Evolutionary conservation across 2,329 filamentous ascomycete species (phyloP), one percentile per base, ranked within the genome.

Genomic region (Talaromyces sp.): DNA sequence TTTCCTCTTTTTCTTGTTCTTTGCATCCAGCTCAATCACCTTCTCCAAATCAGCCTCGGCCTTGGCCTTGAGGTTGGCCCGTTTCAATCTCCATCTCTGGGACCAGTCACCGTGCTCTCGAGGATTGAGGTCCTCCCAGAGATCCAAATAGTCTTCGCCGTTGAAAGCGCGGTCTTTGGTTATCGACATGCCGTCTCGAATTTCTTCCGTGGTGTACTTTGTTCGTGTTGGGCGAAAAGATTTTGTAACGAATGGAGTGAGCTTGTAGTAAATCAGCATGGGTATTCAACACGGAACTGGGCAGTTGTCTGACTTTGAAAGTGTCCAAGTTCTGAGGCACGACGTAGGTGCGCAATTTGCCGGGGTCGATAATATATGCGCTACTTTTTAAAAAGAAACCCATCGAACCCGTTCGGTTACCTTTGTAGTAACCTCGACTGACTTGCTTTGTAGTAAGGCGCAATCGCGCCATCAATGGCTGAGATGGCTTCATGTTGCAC

Each of bases 401-500:
- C 87, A 96, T 92, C 46, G 90, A 87, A 1, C 95, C 95, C 0
- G 92, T 89, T 54, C 93, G 84, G 71, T 90, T 97, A 74, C 95
- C 95, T 83, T 98, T 98, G 86, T 99, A 99, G 86, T 88, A 99
- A 69, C 93, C 93, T 74, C 92, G 91, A 76, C 89, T 90, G 75
- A 93, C 88, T 78, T 95, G 88, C 80, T 99, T 99, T 69, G 93
- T 96, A 12, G 91, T 97, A 72, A 99, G 85, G 73, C 93, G 92
- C 77, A 92, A 84, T 63, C 85, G 84, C 74, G 86, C 82, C 69
- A 84, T 83, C 71, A 96, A 87, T 37, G 76, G 72, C 61, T 74
- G 69, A 42, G 79, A 76, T 39, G 79, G 76, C 67, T 77, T 79
- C 65, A 80, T 64, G 72, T 64, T 55, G 54, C 54, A 64, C 48